phyloP scores from a whole-genome alignment of 805 yeast genomes.

The Dipodascus geniculatus region DNA sequence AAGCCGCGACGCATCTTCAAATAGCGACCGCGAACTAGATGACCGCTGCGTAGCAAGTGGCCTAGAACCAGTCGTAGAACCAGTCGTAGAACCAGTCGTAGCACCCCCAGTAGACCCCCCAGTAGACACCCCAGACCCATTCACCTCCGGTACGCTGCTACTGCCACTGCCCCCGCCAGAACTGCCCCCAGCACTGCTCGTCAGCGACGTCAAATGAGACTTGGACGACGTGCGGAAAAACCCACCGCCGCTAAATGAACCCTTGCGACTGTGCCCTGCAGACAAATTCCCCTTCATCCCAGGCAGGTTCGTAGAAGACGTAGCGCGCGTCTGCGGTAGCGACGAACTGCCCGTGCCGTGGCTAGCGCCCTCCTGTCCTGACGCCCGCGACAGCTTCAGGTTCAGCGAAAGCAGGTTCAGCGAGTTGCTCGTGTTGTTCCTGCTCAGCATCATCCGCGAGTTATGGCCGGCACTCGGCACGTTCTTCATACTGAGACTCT shows the following conservation, averaged over 20 bases:
- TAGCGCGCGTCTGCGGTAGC: background rate
- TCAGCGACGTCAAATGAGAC: background rate
- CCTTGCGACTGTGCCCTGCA: background rate
- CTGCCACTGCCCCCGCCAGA: background rate
- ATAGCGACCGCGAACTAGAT: constrained; percentile 12
- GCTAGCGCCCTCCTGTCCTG: background rate
- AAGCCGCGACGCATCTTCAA: constrained; percentile 13
- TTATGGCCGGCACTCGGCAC: background rate
- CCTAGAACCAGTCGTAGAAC: background rate
- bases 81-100: no score
- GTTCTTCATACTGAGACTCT: background rate
- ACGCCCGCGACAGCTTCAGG: background rate
- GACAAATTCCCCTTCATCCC: background rate
- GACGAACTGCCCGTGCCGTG: background rate
- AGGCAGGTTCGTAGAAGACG: background rate
- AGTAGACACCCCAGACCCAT: no score
- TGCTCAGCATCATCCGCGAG: background rate
- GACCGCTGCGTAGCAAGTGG: constrained; percentile 3
- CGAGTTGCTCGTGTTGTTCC: background rate
- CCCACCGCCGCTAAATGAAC: background rate
- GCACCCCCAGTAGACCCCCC: no score
- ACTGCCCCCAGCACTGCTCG: background rate
- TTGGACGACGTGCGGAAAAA: background rate
- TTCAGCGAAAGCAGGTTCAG: constrained; percentile 1
- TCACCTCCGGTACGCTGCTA: no score